phyloP scores from a whole-genome alignment of 805 yeast genomes.

The Wickerhamiella australiensis region DNA sequence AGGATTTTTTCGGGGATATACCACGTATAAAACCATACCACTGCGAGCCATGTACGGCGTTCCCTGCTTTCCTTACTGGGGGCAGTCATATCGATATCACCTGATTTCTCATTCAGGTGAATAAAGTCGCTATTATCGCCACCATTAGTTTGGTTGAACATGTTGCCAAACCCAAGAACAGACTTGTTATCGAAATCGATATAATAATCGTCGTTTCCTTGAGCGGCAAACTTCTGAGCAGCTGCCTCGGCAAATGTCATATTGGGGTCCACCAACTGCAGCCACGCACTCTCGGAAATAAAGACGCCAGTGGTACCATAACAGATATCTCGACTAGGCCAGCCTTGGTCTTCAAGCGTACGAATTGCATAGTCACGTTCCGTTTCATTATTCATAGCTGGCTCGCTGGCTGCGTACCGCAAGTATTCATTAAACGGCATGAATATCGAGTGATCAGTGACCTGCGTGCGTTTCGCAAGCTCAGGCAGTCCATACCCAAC shows the following conservation, averaged over 20 bases:
- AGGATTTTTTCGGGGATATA: constrained; percentile 32
- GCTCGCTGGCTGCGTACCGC: constrained; percentile 20
- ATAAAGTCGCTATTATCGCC: constrained; percentile 23
- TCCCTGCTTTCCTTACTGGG: constrained; percentile 23
- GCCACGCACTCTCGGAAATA: constrained; percentile 33
- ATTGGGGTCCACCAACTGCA: constrained; percentile 31
- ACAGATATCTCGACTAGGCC: constrained; percentile 31
- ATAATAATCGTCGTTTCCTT: constrained; percentile 22
- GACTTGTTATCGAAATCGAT: constrained; percentile 28
- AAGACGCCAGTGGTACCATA: constrained; percentile 33
- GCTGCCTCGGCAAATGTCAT: constrained; percentile 28
- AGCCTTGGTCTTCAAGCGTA: constrained; percentile 24
- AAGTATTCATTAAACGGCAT: constrained; percentile 31
- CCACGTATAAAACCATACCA: constrained; percentile 32
- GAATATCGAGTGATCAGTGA: constrained; percentile 30
- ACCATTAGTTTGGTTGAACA: constrained; percentile 25
- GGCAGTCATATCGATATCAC: constrained; percentile 25
- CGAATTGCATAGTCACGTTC: constrained; percentile 28
- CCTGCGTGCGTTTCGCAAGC: constrained; percentile 30
- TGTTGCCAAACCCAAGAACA: constrained; percentile 28
- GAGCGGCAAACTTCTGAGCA: constrained; percentile 22
- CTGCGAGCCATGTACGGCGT: constrained; percentile 30
- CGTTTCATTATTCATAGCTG: constrained; percentile 12
- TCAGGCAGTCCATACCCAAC: constrained; percentile 34
- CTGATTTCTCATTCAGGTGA: constrained; percentile 26